Evolutionary conservation across 2,329 filamentous ascomycete genomes (phyloP), one percentile per base, ranked within the genome.

Genomic region (Hypoxylon sp.): DNA sequence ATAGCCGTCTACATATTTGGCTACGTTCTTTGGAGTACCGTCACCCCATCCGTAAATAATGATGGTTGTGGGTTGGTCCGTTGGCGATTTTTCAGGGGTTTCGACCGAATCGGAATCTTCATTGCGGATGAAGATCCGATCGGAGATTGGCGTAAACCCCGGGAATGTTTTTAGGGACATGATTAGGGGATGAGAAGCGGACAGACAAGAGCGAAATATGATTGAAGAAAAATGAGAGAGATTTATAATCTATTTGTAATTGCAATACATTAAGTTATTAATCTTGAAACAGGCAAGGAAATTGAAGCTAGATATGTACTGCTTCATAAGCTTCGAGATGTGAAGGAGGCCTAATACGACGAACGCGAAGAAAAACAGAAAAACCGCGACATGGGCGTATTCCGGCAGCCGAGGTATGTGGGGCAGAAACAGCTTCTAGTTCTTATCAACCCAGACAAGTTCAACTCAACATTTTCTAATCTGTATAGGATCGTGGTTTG

Each of bases 41-140:
- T 89, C 87, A 58, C 87, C 86, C 88, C 86, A 89, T 72, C 86
- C 83, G 75, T 84, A 89, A 66, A 90, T 80, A 50, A 89, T 73
- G 48, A 89, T 79, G 5, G 82, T 83, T 17, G 82, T 80, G 2
- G 85, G 85, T 54, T 83, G 77, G 35, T 75, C 68, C 13, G 37
- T 48, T 7, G 53, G 30, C 17, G 58, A 44, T 5, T 67, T 63
- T 35, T 63, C 30, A 17, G 58, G 37, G 55, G 64, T 57, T 1
- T 73, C 62, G 5, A 70, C 58, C 6, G 72, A 71, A 20, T 75
- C 68, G 3, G 72, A 54, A 13, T 80, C 75, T 46, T 81, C 76
- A 10, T 80, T 76, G 49, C 82, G 82, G 60, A 86, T 75, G 68
- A 82, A 85, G 65, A 87, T 80, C 55, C 86, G 84, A 58, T 84